Evolutionary conservation across 495 filamentous ascomycete species (phyloP), one percentile per base, ranked within the genome.

Genomic region (Penicillium parvum): DNA sequence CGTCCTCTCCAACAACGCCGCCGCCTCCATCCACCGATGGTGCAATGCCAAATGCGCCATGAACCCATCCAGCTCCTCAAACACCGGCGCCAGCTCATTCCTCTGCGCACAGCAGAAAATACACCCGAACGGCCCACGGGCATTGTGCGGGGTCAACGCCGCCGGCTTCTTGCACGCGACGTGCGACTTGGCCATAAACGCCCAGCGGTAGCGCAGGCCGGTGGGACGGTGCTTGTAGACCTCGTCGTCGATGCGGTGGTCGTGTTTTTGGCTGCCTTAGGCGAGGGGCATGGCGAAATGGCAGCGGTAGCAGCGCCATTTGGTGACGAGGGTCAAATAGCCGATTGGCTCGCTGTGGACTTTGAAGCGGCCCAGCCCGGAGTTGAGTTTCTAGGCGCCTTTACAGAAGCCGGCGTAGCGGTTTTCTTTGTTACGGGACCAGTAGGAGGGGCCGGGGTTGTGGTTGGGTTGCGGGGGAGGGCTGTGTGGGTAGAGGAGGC

Each of bases 121-220:
- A 47, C 73, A 76, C 10, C 69, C 71, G 50, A 61, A 75, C 10
- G 48, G 60, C 6, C 52, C 58, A 0, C 37, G 12, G 1, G 34
- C 37, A 1, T 28, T 16, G 14, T 43, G 33, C 5, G 48, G 19
- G 3, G 38, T 47, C 29, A 57, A 57, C 8, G 28, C 33, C 0
- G 41, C 26, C 3, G 41, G 37, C 17, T 30, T 19, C 36, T 63
- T 66, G 20, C 45, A 51, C 11, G 52, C 50, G 17, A 74, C 52
- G 50, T 77, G 73, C 3, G 52, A 63, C 55, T 76, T 76, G 11
- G 72, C 71, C 22, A 77, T 57, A 44, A 76, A 77, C n/a, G 61
- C 45, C 68, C 66, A 75, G 5, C 71, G 63, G 44, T 70, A 77
- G 9, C 57, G 57, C 25, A 77, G 64, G 0, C 70, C 68, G 16